Conservation (phyloP, 768 basidiomycete species). For the Collybia nuda region DNA sequence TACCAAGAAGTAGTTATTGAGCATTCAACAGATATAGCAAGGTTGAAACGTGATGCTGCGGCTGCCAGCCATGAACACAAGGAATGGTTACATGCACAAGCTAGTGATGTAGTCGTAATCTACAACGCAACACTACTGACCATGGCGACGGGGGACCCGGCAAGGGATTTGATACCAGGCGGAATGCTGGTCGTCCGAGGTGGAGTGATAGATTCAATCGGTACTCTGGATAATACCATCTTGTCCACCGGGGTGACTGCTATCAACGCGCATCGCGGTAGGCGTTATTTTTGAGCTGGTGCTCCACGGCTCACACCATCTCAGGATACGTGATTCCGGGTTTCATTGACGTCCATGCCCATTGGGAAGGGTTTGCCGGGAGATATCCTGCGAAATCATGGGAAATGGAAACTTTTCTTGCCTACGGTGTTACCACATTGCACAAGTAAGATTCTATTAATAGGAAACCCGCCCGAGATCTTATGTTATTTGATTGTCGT, state of each 20-base stretch:
- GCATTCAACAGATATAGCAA: constrained; percentile 59
- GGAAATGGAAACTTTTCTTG: constrained; percentile 75
- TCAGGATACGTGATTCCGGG: constrained; percentile 68
- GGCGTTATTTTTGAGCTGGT: constrained; percentile 1
- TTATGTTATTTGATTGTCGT: background rate
- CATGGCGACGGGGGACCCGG: constrained; percentile 55
- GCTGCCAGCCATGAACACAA: constrained; percentile 14
- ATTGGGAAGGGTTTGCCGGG: constrained; percentile 58
- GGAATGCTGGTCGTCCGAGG: constrained; percentile 54
- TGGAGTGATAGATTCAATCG: constrained; percentile 58
- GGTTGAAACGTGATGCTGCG: constrained; percentile 54
- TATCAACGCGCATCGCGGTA: constrained; percentile 65
- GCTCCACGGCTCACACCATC: background rate
- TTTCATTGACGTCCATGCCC: constrained; percentile 77
- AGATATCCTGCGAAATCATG: constrained; percentile 65
- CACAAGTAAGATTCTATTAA: constrained; percentile 57
- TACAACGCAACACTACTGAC: constrained; percentile 70
- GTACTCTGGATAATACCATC: constrained; percentile 27
- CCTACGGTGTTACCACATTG: constrained; percentile 73
- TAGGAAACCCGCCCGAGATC: background rate
- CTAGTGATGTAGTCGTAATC: constrained; percentile 53
- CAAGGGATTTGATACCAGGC: constrained; percentile 48
- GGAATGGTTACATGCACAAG: constrained; percentile 16
- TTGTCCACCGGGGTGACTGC: constrained; percentile 37
- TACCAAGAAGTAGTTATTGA: constrained; percentile 58